Evolutionary conservation across 345 rosid species (phyloP), one percentile per base, ranked within the genome.

Genomic region (Salix purpurea): DNA sequence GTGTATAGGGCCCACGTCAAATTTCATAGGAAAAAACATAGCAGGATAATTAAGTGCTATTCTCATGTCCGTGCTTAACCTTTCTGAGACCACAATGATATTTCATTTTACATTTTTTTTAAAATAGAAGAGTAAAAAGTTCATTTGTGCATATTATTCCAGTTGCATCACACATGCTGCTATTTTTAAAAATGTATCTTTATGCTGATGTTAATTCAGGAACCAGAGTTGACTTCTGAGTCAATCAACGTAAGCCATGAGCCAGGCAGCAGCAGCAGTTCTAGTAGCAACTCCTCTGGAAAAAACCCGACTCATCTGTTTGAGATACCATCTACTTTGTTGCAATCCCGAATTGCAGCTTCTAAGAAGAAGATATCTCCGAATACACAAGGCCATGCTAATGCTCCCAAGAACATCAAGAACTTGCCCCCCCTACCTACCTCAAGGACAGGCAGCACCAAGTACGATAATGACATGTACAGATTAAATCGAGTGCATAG

Each of bases 401-500:
- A 68, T 24, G 69, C 44, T 15, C 32, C 58, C 73, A 77, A 75
- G 75, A 82, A 44, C 64, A 42, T 60, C 70, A 69, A 84, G 72
- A 74, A 79, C 73, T 77, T 82, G 54, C 89, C 90, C 14, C 88
- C 83, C 11, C 72, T 84, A 81, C 90, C 89, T 4, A 48, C 37
- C 3, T 76, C 80, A 46, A 81, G 79, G 69, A 72, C 76, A 21
- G 60, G 76, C 73, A 62, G 64, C 19, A 30, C 21, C 23, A 79
- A 76, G 62, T 79, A 79, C 74, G 46, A 48, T 2, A 77, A 69
- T 11, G 76, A 76, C 40, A 5, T 69, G 79, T 80, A 81, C 85
- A 86, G 81, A 56, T 76, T 83, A 44, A 82, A 73, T 77, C 85
- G 81, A 72, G 78, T 86, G 36, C 36, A 74, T 40, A 83, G 88